phyloP scores from a whole-genome alignment of 2,329 filamentous ascomycete species.

The Arthrobotrys iridis region DNA sequence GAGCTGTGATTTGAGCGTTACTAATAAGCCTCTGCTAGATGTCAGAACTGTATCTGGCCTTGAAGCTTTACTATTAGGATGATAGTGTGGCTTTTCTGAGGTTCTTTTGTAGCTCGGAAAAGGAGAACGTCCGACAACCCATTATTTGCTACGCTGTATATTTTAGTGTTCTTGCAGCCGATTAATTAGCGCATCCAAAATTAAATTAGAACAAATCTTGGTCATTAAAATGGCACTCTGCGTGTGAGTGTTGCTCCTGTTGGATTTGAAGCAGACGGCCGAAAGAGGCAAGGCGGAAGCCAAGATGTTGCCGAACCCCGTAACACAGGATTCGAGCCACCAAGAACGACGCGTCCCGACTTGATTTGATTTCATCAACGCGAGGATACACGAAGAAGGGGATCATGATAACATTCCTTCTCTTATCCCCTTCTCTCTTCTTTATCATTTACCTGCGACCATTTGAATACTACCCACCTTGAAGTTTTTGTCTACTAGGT shows the following conservation, averaged over 20 bases:
- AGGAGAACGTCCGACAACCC: no score
- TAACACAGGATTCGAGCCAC: conserved; percentile 20
- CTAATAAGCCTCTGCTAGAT: not conserved
- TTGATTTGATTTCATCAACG: conserved; percentile 24
- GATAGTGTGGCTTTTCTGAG: not conserved
- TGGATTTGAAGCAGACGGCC: not conserved
- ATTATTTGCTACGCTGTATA: no score
- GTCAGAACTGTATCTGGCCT: not conserved
- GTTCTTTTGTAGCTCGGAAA: no score
- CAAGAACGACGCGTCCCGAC: conserved; percentile 12
- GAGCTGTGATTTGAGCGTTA: not conserved
- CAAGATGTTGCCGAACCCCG: conserved; percentile 22
- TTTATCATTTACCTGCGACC: conserved; percentile 2
- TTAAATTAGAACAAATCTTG: not conserved
- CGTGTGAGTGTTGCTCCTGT: not conserved
- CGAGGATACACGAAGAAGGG: conserved; percentile 16
- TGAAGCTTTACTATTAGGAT: not conserved
- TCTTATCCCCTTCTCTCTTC: not conserved
- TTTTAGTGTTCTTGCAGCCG: not conserved
- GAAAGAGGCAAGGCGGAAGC: not conserved
- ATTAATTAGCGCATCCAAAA: not conserved
- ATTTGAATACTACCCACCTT: conserved; percentile 27
- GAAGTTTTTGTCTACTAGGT: not conserved
- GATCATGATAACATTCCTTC: conserved; percentile 23
- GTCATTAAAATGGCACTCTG: no score